A percentile compares a stretch with the other conserved stretches of the same genome.
Conservation (phyloP, 2,329 filamentous ascomycete genomes). For the Decorospora gaudefroyi region DNA sequence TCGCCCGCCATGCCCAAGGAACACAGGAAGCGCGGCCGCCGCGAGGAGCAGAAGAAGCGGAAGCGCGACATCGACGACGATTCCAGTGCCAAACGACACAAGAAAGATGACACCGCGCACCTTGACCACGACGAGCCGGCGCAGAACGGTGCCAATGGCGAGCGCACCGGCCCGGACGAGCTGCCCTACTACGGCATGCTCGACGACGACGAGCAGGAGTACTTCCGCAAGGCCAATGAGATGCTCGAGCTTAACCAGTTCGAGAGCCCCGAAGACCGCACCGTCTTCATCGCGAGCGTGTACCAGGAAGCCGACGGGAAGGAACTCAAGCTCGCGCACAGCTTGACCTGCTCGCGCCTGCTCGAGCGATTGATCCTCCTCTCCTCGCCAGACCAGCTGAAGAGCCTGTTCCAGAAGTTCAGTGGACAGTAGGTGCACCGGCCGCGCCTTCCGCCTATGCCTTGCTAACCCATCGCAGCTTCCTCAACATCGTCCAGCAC, state of each 20-base stretch:
- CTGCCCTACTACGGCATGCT: slow-evolving; percentile 91
- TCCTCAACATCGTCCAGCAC: slow-evolving; percentile 87
- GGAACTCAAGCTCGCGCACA: slow-evolving; percentile 93
- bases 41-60: slow-evolving; percentile 56
- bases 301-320: slow-evolving; percentile 87
- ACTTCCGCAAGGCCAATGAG: slow-evolving; percentile 88
- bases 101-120: slow-evolving; percentile 25
- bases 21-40: slow-evolving; percentile 62
- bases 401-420: slow-evolving; percentile 83
- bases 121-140: slow-evolving; percentile 21
- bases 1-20: slow-evolving; percentile 60
- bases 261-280: slow-evolving; percentile 65
- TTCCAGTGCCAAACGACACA: slow-evolving; percentile 43
- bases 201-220: slow-evolving; percentile 90
- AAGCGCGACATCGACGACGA: slow-evolving; percentile 47
- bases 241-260: slow-evolving; percentile 91
- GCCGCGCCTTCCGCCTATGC: not conserved
- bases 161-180: slow-evolving; percentile 54
- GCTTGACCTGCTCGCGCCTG: slow-evolving; percentile 89
- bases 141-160: slow-evolving; percentile 32
- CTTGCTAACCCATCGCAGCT: slow-evolving; percentile 53
- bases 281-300: slow-evolving; percentile 70
- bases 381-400: slow-evolving; percentile 78
- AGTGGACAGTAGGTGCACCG: slow-evolving; percentile 65
- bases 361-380: slow-evolving; percentile 89